These are phyloP conservation scores for Wickerhamomyces queroliae DNA, from an alignment of 805 yeast genomes.

Conservation along the genomic window DNA sequence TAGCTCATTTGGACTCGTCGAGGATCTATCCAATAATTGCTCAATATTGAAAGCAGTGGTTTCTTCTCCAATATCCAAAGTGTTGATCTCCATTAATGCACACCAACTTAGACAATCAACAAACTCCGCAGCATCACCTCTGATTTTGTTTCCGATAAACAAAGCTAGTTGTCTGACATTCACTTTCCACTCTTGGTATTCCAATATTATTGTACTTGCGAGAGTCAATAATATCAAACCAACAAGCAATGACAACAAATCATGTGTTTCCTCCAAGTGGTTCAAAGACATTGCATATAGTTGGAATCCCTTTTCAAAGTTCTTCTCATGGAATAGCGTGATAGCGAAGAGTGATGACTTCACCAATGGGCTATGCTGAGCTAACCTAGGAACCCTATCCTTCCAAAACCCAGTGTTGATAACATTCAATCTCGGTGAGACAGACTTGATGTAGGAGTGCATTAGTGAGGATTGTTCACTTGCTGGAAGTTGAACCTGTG, in stretches of 20 bases:
- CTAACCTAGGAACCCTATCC: slow-evolving; percentile 1
- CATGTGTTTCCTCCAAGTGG: not conserved
- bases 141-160: not conserved
- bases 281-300: not conserved
- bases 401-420: not conserved
- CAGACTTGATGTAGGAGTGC: slow-evolving; percentile 1
- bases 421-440: slow-evolving; percentile 5
- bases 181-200: not conserved
- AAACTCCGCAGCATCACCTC: not conserved
- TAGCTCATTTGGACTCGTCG: not conserved
- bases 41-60: not conserved
- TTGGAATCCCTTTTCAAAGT: not conserved
- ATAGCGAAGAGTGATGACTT: slow-evolving; percentile 4
- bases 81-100: not conserved
- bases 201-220: not conserved
- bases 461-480: slow-evolving; percentile 4
- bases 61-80: not conserved
- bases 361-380: slow-evolving; percentile 3
- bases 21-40: not conserved
- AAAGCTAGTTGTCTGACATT: not conserved
- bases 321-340: not conserved
- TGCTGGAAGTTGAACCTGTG: not conserved
- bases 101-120: not conserved
- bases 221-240: not conserved
- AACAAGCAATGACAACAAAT: not conserved